A percentile compares a stretch with the other conserved stretches of the same genome.
Evolutionary conservation across 1,139 yeast species (phyloP).

Genomic region (Magnusiomyces paraingens): DNA sequence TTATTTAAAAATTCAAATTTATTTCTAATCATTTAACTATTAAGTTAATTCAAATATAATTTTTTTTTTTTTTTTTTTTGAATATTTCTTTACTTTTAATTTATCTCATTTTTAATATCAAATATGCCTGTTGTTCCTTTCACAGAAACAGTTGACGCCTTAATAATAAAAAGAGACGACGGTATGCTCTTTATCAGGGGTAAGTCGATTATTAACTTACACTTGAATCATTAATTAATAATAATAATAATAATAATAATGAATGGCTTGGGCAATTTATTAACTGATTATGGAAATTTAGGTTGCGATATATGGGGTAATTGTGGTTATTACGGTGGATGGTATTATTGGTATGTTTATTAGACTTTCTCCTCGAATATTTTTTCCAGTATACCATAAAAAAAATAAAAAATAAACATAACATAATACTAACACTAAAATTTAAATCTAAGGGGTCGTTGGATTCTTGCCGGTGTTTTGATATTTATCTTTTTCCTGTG

Average conservation of each 20-base stretch:
- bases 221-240: neutral
- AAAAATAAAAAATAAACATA: too few species aligned
- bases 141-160: too few species aligned
- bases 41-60: neutral
- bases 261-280: neutral
- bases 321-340: neutral
- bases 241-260: neutral
- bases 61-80: neutral
- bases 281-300: neutral
- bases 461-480: constrained; percentile 45
- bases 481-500: constrained; percentile 47
- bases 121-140: too few species aligned
- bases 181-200: too few species aligned
- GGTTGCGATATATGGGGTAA: constrained; percentile 3
- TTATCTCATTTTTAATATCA: neutral
- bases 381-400: too few species aligned
- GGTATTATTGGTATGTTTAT: constrained; percentile 8
- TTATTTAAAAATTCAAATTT: neutral
- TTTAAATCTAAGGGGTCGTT: constrained; percentile 35
- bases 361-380: neutral
- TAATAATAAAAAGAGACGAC: too few species aligned
- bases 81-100: neutral
- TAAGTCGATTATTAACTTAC: too few species aligned
- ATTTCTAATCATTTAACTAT: too few species aligned
- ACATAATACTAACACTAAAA: too few species aligned